These are phyloP conservation scores for Phaffomyces antillensis DNA, from an alignment of 805 yeast species.

Conservation along the genomic window DNA sequence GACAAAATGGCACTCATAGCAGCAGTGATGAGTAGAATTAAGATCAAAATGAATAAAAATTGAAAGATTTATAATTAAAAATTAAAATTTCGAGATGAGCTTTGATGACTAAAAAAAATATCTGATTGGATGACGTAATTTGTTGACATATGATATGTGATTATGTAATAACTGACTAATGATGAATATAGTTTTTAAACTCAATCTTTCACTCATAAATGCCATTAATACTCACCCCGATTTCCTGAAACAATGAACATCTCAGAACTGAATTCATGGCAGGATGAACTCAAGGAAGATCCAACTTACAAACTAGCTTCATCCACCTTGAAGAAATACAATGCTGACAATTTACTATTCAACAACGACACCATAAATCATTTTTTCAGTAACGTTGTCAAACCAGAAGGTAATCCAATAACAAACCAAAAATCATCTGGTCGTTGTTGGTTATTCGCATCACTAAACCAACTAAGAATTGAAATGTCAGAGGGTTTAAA, in stretches of 20 bases:
- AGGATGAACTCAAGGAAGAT: constrained; percentile 22
- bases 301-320: constrained; percentile 26
- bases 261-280: constrained; percentile 11
- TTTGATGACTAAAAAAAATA: not conserved
- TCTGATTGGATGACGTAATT: not conserved
- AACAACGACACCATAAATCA: constrained; percentile 15
- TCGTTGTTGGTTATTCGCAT: constrained; percentile 86
- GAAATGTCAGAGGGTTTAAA: constrained; percentile 55
- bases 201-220: no score
- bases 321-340: constrained; percentile 28
- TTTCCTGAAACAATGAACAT: constrained; percentile 8
- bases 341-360: constrained; percentile 28
- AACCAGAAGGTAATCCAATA: constrained; percentile 49
- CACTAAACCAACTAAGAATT: constrained; percentile 65
- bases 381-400: constrained; percentile 25
- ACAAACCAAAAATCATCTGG: constrained; percentile 74
- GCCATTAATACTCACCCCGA: no score
- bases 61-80: not conserved
- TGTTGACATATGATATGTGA: not conserved
- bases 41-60: not conserved
- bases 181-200: no score
- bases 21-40: constrained; percentile 46
- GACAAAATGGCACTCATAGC: constrained; percentile 88
- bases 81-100: not conserved
- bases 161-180: no score